Evolutionary conservation across 2,329 filamentous ascomycete species (phyloP).

Genomic region (Tolypocladium inflatum): DNA sequence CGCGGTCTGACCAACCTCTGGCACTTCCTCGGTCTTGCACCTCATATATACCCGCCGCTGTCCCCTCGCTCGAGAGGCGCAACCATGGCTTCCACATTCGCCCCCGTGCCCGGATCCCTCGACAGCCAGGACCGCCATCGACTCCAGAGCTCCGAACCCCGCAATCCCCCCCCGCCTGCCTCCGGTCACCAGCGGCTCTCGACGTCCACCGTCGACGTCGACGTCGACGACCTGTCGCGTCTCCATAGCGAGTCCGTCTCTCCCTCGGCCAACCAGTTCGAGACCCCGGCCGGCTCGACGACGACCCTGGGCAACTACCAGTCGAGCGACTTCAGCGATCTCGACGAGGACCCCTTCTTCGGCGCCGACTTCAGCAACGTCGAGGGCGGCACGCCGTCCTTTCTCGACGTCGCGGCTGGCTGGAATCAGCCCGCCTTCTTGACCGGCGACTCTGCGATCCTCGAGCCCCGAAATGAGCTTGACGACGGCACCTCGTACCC

Average conservation of each 20-base stretch:
- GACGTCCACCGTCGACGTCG: constrained; percentile 23
- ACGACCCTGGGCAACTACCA: constrained; percentile 38
- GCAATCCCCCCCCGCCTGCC: constrained; percentile 17
- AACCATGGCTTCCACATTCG: constrained; percentile 36
- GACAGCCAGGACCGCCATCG: constrained; percentile 24
- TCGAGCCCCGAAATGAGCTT: constrained; percentile 4
- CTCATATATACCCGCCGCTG: constrained; percentile 24
- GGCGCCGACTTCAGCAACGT: constrained; percentile 35
- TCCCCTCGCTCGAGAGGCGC: constrained; percentile 4
- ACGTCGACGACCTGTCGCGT: constrained; percentile 33
- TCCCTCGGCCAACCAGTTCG: constrained; percentile 18
- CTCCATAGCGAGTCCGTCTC: constrained; percentile 19
- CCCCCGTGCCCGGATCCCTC: constrained; percentile 29
- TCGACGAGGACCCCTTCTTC: constrained; percentile 41
- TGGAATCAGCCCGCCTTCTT: constrained; percentile 11
- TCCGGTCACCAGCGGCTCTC: constrained; percentile 13
- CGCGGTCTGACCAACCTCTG: background rate
- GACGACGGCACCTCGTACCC: constrained; percentile 26
- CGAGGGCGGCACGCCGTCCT: constrained; percentile 32
- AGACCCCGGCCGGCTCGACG: constrained; percentile 41
- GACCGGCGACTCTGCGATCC: background rate
- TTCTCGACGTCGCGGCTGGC: constrained; percentile 27
- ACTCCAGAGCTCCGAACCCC: constrained; percentile 21
- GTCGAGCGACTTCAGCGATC: constrained; percentile 38
- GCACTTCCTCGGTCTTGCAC: constrained; percentile 1